Base-by-base conservation (phyloP, 352 stramenopile genomes). In the Phytophthora nicotianae region DNA sequence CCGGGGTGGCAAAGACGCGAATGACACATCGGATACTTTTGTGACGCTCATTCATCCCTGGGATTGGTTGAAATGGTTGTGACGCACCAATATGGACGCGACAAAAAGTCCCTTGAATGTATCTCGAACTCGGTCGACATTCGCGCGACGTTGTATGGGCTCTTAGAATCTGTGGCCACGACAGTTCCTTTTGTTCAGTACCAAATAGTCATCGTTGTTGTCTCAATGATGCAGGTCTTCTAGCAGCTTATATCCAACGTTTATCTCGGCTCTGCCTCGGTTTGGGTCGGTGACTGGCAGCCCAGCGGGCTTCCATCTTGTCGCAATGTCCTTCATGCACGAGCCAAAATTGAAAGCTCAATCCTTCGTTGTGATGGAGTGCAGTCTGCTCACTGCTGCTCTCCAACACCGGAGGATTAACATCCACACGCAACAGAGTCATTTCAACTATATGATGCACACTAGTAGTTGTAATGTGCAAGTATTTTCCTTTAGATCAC, bases 301-400 rank as follows among this genome's bases (percentile, higher is more conserved):
- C 43, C 56, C 48, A 58, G 32, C 20, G 32, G 32, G 35, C 41
- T 67, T 53, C 42, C 50, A 42, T 58, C 21, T 49, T 74, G 66
- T 68, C 46, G 41, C 38, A 58, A 56, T 11, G 66, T 55, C 66
- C 66, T 74, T 74, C 65, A 70, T 61, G 60, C 53, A 70, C 6
- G 45, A 70, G 55, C 66, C 61, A 17, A 74, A 4, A 71, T 26
- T 55, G 33, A 74, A 74, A 70, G 66, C 66, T 68, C 61, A 74
- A 58, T 62, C 51, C 43, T 58, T 53, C 55, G 45, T 41, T 64
- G 41, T 14, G 17, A 24, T 42, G 60, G 37, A 53, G 24, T 33
- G 40, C 46, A 38, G n/a, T 21, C 17, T 45, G 42, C 20, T 38
- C 45, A 41, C 55, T 51, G 26, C 55, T 61, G 42, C 27, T 53